Conservation (phyloP, 2,329 filamentous ascomycete species). For the Ophidiomyces ophidiicola region DNA sequence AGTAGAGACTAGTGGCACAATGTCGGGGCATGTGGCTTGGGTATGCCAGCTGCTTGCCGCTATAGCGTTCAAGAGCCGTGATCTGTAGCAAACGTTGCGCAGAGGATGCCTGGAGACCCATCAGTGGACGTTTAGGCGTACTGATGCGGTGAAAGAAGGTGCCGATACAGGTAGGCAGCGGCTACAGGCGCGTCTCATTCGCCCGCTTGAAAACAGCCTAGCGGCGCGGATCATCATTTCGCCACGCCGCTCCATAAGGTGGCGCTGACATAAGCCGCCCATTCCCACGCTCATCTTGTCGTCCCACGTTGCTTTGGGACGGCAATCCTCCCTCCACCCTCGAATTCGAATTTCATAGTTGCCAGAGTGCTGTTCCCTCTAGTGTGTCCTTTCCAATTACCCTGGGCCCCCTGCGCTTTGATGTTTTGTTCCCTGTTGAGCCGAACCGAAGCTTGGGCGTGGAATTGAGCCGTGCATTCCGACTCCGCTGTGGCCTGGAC, state of each 20-base stretch:
- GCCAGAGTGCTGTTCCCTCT: too few species aligned
- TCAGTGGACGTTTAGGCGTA: too few species aligned
- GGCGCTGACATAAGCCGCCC: conserved; percentile 2
- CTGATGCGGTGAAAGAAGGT: too few species aligned
- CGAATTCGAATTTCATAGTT: background rate
- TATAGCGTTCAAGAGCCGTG: too few species aligned
- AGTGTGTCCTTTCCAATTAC: background rate
- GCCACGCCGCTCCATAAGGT: background rate
- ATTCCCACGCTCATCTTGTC: conserved; percentile 1
- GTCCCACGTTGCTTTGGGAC: conserved; percentile 8
- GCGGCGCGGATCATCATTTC: background rate
- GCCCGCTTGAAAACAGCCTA: too few species aligned
- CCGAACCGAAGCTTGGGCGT: background rate
- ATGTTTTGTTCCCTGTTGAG: conserved; percentile 1
- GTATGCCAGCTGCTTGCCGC: too few species aligned
- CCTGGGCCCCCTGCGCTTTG: background rate
- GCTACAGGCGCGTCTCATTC: too few species aligned
- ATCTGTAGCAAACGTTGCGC: too few species aligned
- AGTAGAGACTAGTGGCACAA: too few species aligned
- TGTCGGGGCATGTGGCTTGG: too few species aligned
- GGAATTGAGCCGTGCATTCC: background rate
- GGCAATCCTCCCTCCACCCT: background rate
- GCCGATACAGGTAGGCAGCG: too few species aligned
- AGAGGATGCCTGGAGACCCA: too few species aligned
- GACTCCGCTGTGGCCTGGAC: background rate